Evolutionary conservation across 352 stramenopile species (phyloP).

Genomic region (Aphanomyces euteiches): DNA sequence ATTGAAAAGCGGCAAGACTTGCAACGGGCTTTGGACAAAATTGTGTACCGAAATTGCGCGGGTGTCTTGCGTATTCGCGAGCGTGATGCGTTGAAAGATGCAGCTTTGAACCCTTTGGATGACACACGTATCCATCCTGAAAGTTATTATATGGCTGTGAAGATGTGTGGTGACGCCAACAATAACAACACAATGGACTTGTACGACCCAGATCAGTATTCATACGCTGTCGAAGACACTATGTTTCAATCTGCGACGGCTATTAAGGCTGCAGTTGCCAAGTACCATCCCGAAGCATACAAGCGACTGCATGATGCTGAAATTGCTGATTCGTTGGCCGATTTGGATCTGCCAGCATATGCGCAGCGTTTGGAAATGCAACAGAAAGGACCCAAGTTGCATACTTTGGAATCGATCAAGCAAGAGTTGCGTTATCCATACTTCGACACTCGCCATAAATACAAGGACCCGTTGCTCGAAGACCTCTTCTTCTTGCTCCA

Average conservation of each 20-base stretch:
- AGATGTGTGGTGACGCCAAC: slow-evolving; percentile 88
- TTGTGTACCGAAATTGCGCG: slow-evolving; percentile 85
- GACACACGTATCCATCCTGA: slow-evolving; percentile 86
- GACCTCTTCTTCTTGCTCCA: slow-evolving; percentile 86
- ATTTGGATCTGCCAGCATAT: slow-evolving; percentile 84
- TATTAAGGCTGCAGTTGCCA: slow-evolving; percentile 62
- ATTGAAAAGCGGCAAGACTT: slow-evolving; percentile 83
- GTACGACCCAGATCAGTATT: slow-evolving; percentile 89
- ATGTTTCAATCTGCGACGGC: slow-evolving; percentile 87
- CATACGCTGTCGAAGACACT: slow-evolving; percentile 85
- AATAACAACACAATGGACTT: slow-evolving; percentile 90
- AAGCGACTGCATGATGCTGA: slow-evolving; percentile 61
- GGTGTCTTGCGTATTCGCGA: slow-evolving; percentile 86
- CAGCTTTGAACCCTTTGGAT: slow-evolving; percentile 80
- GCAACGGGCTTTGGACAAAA: slow-evolving; percentile 78
- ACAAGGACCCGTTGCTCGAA: slow-evolving; percentile 76
- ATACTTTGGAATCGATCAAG: slow-evolving; percentile 87
- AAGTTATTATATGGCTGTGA: slow-evolving; percentile 90
- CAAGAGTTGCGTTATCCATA: slow-evolving; percentile 85
- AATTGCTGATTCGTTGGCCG: slow-evolving; percentile 82
- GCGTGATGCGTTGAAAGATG: slow-evolving; percentile 75
- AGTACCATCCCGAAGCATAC: slow-evolving; percentile 41
- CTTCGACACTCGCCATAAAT: slow-evolving; percentile 84
- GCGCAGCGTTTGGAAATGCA: slow-evolving; percentile 81
- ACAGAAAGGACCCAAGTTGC: slow-evolving; percentile 84